Base-by-base conservation (phyloP, 768 basidiomycete genomes). In the Tephrocybe sp. region DNA sequence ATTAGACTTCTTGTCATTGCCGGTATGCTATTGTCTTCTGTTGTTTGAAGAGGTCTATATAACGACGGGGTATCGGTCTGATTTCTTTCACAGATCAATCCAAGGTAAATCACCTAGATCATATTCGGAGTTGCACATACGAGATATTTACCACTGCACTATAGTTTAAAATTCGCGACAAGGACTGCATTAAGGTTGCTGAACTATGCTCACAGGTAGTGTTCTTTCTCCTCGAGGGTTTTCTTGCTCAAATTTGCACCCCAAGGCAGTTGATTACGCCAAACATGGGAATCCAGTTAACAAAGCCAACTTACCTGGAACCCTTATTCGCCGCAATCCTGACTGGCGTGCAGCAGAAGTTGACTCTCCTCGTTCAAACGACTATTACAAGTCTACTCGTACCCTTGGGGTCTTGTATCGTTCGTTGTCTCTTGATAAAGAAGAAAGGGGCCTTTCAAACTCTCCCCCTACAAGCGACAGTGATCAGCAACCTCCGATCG, bases 231-330 rank as follows among this genome's bases (percentile, higher is more conserved):
- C 4, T 34, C 42, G 17, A n/a, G n/a, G n/a, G n/a, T n/a, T n/a
- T n/a, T n/a, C n/a, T n/a, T n/a, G n/a, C n/a, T n/a, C n/a, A n/a
- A n/a, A n/a, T n/a, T n/a, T n/a, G n/a, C n/a, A n/a, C n/a, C n/a
- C n/a, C n/a, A 19, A 80, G 72, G 89, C 89, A 0, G 89, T 92
- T 4, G 89, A 91, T 59, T 92, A 88, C 62, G 82, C 87, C 0
- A 92, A 91, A 67, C 83, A 85, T 54, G 89, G 88, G 7, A 78
- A 78, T 33, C 77, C 81, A 2, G 85, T 89, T 19, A 68, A 83
- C 42, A 68, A 85, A 22, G 68, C 70, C 19, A 60, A 67, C 3
- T 63, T 87, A 23, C 88, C 89, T 3, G 64, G 67, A 10, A 62
- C 71, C 0, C 69, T 87, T 12, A 87, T 89, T 39, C 73, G 74